These are phyloP conservation scores for Calonectria ilicicola DNA, from an alignment of 2,329 filamentous ascomycete genomes.

Conservation along the genomic window DNA sequence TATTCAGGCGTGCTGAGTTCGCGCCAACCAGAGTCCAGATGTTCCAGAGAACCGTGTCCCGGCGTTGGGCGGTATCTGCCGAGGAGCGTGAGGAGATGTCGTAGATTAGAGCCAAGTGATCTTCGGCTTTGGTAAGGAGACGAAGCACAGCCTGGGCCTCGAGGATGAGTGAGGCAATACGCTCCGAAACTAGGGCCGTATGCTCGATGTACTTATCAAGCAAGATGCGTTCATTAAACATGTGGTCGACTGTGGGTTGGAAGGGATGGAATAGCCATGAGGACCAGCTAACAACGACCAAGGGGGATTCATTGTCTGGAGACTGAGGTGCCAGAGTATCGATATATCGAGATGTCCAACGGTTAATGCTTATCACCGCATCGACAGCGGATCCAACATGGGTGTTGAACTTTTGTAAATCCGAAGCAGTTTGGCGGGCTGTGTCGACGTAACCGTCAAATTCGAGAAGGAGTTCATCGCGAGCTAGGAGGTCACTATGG, in stretches of 20 bases:
- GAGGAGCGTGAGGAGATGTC: slow-evolving; percentile 75
- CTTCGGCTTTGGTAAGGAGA: slow-evolving; percentile 76
- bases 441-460: slow-evolving; percentile 82
- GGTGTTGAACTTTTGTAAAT: slow-evolving; percentile 81
- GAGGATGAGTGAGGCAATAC: slow-evolving; percentile 75
- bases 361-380: slow-evolving; percentile 79
- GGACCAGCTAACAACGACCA: slow-evolving; percentile 49
- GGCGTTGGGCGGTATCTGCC: slow-evolving; percentile 66
- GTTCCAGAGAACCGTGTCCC: slow-evolving; percentile 74
- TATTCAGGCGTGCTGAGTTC: slow-evolving; percentile 70
- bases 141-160: slow-evolving; percentile 77
- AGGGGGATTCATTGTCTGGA: slow-evolving; percentile 45
- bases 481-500: slow-evolving; percentile 75
- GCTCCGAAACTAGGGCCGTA: slow-evolving; percentile 75
- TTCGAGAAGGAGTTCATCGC: slow-evolving; percentile 79
- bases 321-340: slow-evolving; percentile 65
- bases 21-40: slow-evolving; percentile 82
- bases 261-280: slow-evolving; percentile 71
- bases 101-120: slow-evolving; percentile 76
- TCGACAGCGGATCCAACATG: slow-evolving; percentile 81
- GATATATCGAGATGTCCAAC: slow-evolving; percentile 79
- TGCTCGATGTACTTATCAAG: slow-evolving; percentile 82
- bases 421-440: slow-evolving; percentile 71
- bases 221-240: slow-evolving; percentile 67
- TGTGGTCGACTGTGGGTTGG: slow-evolving; percentile 61